Percentiles rank a stretch among this genome's conserved stretches.
phyloP scores from a whole-genome alignment of 1,139 yeast species.

The Debaryomyces subglobosus region DNA sequence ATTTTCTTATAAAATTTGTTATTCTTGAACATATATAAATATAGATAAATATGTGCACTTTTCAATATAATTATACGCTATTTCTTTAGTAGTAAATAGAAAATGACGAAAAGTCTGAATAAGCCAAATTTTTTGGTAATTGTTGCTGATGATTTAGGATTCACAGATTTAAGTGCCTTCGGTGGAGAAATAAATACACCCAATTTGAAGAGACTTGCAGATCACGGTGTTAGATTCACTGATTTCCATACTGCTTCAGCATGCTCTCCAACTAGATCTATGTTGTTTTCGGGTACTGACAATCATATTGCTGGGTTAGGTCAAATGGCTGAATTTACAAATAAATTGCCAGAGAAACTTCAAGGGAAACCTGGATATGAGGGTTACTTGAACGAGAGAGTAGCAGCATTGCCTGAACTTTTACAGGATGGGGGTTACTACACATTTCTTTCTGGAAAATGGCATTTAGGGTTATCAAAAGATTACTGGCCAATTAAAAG shows the following conservation, averaged over 20 bases:
- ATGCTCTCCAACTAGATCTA: constrained; percentile 66
- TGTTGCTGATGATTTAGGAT: constrained; percentile 66
- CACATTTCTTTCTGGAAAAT: constrained; percentile 57
- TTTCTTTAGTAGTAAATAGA: background rate
- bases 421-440: constrained; percentile 52
- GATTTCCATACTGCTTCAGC: constrained; percentile 69
- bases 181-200: constrained; percentile 67
- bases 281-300: constrained; percentile 63
- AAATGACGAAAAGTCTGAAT: background rate
- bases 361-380: constrained; percentile 59
- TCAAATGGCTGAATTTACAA: constrained; percentile 56
- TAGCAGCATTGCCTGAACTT: constrained; percentile 57
- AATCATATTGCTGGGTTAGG: constrained; percentile 65
- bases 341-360: constrained; percentile 38
- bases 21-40: background rate
- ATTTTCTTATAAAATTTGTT: background rate
- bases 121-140: constrained; percentile 54
- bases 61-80: background rate
- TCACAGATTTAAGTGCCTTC: constrained; percentile 57
- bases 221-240: constrained; percentile 50
- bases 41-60: background rate
- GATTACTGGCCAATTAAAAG: constrained; percentile 54
- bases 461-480: constrained; percentile 57
- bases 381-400: constrained; percentile 55
- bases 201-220: constrained; percentile 47